Conservation (phyloP, 441 rosid species). For the California macrophylla region DNA sequence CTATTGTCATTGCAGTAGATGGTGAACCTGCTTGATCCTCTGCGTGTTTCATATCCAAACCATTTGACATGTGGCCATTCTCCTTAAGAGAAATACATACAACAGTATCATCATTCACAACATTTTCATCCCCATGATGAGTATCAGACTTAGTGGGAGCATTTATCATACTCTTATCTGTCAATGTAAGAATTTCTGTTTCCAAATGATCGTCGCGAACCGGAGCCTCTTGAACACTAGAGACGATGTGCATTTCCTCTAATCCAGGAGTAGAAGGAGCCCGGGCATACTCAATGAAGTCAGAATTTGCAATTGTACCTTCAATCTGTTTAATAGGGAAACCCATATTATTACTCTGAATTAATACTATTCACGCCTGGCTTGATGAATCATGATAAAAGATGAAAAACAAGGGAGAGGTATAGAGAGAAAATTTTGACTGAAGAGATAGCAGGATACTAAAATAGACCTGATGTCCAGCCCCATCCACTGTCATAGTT, state of each 20-base stretch:
- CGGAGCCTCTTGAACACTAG: constrained; percentile 53
- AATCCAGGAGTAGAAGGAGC: constrained; percentile 88
- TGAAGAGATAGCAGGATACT: constrained; percentile 10
- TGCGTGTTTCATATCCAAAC: constrained; percentile 25
- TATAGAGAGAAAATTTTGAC: not conserved
- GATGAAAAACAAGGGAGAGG: not conserved
- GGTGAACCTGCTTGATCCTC: constrained; percentile 23
- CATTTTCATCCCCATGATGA: constrained; percentile 22
- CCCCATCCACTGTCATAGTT: constrained; percentile 33
- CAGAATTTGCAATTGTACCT: constrained; percentile 36
- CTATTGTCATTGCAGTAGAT: constrained; percentile 23
- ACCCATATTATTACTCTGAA: constrained; percentile 16
- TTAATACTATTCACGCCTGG: not conserved
- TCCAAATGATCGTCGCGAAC: constrained; percentile 50
- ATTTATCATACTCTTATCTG: constrained; percentile 17
- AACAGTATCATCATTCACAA: constrained; percentile 21
- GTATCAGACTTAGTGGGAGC: constrained; percentile 26
- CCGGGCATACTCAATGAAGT: constrained; percentile 55
- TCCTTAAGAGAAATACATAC: constrained; percentile 28
- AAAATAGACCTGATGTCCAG: constrained; percentile 49
- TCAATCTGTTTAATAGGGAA: constrained; percentile 44
- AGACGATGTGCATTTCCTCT: constrained; percentile 55
- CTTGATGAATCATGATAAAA: constrained; percentile 8
- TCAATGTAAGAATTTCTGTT: constrained; percentile 35
- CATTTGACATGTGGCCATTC: constrained; percentile 24